Evolutionary conservation across 2,329 filamentous ascomycete genomes (phyloP), one percentile per base, ranked within the genome.

Genomic region (Parastagonospora nodorum): DNA sequence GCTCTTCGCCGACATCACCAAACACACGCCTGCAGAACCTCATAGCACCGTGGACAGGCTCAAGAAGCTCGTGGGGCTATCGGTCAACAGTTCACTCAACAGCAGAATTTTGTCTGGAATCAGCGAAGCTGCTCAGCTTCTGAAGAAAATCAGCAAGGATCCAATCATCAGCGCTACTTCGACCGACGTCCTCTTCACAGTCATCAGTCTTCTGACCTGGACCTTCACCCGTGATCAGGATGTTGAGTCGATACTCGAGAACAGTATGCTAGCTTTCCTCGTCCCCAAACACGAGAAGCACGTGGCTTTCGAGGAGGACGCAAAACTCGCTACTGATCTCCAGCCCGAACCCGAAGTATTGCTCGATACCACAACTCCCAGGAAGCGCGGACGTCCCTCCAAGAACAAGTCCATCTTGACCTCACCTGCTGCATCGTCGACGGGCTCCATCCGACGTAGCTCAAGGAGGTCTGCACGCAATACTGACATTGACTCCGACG

Each of bases 111-210:
- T 67, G 6, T 24, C 70, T 6, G 67, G 57, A 7, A 45, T 71
- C 24, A 59, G 57, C 29, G 58, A 47, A 12, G 57, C 66, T 4
- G 60, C 55, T 1, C 40, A 78, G 74, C 63, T 69, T 82, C 10
- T 74, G 81, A 24, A 79, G 76, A 35, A 78, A 1, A 75, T 83
- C 43, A 76, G 75, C 51, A 81, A 82, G 45, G 83, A 88, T 62
- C 84, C 84, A 0, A 80, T 79, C 16, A 79, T 87, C 28, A 79
- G 80, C 15, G 80, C 78, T 14, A 80, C 81, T 0, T 82, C 80
- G 5, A 80, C 80, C 69, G 85, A 88, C 66, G 84, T 84, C 1
- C 64, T 88, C 11, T 73, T 86, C 31, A 83, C 80, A 16, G 74
- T 76, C 1, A 51, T 83, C 11, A 81, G 78, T 48, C 67, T 86